Base-by-base conservation (phyloP, 306 rosid genomes). In the Canavalia ensiformis region DNA sequence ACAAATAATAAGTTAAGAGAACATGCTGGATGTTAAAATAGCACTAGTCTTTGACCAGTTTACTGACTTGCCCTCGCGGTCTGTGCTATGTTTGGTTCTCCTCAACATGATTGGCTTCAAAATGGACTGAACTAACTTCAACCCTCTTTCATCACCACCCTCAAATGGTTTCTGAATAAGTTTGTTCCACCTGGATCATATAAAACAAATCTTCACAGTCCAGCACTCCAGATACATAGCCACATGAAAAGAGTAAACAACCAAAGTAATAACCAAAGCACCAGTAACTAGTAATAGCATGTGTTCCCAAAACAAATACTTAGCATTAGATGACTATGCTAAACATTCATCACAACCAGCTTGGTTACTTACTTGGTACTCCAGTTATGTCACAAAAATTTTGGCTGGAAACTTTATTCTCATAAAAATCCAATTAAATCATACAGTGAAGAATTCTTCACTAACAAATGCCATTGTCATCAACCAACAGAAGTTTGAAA, bases 121-220 rank as follows among this genome's bases (percentile, higher is more conserved):
- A 84, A 95, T 89, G 78, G 98, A 91, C 81, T 95, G 97, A 82
- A 92, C 97, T 85, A 95, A 86, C 73, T 91, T 95, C 75, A 92
- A 82, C 72, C 95, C 97, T 83, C 95, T 92, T 81, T 89, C 97
- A 88, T 95, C 97, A 76, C 98, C 98, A 76, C 94, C 94, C 84
- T 95, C 98, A 77, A 91, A 91, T 80, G 98, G 98, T 81, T 95
- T 95, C 84, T 95, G 98, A 75, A 95, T 83, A 59, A 95, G 97
- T 84, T 90, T 95, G 88, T 95, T 92, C 98, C 98, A 95, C 98
- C 98, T 95, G 79, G 55, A 88, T 68, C 74, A 88, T 12, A 82
- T n/a, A 57, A 71, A 79, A 82, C 3, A 79, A 46, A 66, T 47
- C 35, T 84, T 82, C 58, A 56, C 33, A 66, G 57, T 57, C 69